Evolutionary conservation across 164 flowering plant genomes (phyloP).

Genomic region (Chimonanthus praecox): DNA sequence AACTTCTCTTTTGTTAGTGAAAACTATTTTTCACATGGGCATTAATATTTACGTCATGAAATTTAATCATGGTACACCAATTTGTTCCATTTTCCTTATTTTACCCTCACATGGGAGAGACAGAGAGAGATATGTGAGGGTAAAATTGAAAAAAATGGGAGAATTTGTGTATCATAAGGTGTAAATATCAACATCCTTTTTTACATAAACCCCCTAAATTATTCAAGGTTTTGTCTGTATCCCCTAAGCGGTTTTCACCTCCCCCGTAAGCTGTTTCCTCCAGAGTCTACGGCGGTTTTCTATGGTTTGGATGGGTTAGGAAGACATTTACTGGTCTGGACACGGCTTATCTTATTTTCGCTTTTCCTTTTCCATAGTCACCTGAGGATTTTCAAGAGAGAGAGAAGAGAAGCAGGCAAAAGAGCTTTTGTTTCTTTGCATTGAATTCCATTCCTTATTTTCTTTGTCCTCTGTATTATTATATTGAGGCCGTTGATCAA

Average conservation of each 20-base stretch:
- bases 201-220: too few species aligned
- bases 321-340: neutral
- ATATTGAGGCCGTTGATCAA: conserved; percentile 7
- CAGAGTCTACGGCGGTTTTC: conserved; percentile 27
- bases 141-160: too few species aligned
- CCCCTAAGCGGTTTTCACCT: neutral
- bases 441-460: conserved; percentile 25
- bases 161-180: too few species aligned
- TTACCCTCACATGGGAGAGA: too few species aligned
- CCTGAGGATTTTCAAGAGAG: conserved; percentile 9
- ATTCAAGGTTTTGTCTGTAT: too few species aligned
- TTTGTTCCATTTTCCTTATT: too few species aligned
- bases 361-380: conserved; percentile 27
- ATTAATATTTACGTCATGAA: too few species aligned
- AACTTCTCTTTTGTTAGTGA: too few species aligned
- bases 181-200: too few species aligned
- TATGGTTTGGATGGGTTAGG: conserved; percentile 2
- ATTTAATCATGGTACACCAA: too few species aligned
- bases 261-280: conserved; percentile 8
- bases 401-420: conserved; percentile 13
- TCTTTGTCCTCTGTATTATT: conserved; percentile 2
- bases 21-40: too few species aligned
- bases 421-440: conserved; percentile 36
- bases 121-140: too few species aligned
- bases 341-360: conserved; percentile 28